phyloP scores from a whole-genome alignment of 768 basidiomycete species.

The Tricholoma flavovirens region DNA sequence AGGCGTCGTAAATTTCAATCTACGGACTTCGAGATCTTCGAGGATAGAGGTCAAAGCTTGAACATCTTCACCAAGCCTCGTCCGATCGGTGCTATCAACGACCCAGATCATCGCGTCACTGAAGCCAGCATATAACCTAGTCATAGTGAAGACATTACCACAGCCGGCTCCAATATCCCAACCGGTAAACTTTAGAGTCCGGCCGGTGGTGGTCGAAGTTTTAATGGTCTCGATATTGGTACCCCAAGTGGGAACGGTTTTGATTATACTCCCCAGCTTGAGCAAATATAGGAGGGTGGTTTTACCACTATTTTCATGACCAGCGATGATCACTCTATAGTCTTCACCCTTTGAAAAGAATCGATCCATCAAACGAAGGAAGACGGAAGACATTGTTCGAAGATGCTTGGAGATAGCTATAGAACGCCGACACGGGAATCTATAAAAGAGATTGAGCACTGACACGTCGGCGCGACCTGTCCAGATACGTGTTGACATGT shows the following conservation, averaged over 20 bases:
- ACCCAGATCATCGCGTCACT: conserved; percentile 60
- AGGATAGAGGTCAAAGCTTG: neutral
- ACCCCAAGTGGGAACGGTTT: conserved; percentile 35
- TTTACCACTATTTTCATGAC: conserved; percentile 38
- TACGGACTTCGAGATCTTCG: neutral
- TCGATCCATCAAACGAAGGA: conserved; percentile 24
- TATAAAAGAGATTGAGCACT: neutral
- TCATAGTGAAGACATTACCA: conserved; percentile 36
- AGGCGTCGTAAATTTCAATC: neutral
- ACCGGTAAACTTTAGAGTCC: conserved; percentile 44
- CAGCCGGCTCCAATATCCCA: conserved; percentile 63
- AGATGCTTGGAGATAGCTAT: neutral
- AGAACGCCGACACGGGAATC: neutral
- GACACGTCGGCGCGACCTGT: neutral
- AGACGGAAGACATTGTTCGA: neutral
- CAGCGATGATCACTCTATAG: conserved; percentile 25
- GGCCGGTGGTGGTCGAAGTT: conserved; percentile 13
- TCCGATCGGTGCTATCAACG: conserved; percentile 51
- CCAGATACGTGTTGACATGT: neutral
- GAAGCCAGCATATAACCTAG: conserved; percentile 18
- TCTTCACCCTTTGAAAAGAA: conserved; percentile 17
- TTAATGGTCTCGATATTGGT: conserved; percentile 59
- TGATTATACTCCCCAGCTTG: conserved; percentile 32
- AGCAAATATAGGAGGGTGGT: conserved; percentile 43
- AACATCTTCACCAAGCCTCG: conserved; percentile 26